Evolutionary conservation across 139 green algal genomes (phyloP).

Genomic region (Mesostigma viride): DNA sequence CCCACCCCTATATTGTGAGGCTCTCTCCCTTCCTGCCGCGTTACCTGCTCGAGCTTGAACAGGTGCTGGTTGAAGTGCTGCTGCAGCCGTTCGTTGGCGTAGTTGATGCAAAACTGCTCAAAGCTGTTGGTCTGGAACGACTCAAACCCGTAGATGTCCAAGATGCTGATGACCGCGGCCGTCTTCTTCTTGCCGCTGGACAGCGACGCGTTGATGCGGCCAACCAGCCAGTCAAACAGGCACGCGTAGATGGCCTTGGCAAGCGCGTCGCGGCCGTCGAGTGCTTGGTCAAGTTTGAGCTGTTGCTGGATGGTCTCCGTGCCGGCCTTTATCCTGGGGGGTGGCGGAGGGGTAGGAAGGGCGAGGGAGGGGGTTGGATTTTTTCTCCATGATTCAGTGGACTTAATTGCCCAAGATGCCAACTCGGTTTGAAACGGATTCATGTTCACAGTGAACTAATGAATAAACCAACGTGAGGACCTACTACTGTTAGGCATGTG

Average conservation of each 20-base stretch:
- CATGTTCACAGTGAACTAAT: too few species aligned
- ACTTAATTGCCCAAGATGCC: too few species aligned
- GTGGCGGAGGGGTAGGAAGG: too few species aligned
- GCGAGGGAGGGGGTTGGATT: too few species aligned
- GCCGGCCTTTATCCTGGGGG: slow-evolving; percentile 46
- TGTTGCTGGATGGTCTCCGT: slow-evolving; percentile 59
- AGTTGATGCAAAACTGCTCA: slow-evolving; percentile 42
- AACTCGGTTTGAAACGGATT: too few species aligned
- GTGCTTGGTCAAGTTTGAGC: slow-evolving; percentile 47
- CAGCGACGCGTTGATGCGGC: slow-evolving; percentile 23
- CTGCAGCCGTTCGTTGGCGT: slow-evolving; percentile 37
- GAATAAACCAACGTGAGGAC: too few species aligned
- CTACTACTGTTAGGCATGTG: too few species aligned
- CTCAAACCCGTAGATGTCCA: slow-evolving; percentile 43
- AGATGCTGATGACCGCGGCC: slow-evolving; percentile 16
- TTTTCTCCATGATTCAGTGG: too few species aligned
- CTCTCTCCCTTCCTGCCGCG: too few species aligned
- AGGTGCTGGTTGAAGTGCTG: slow-evolving; percentile 36
- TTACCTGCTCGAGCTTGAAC: slow-evolving; percentile 33
- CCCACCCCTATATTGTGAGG: too few species aligned
- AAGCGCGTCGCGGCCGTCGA: slow-evolving; percentile 44
- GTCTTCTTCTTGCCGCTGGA: neutral
- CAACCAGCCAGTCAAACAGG: slow-evolving; percentile 51
- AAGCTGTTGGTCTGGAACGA: slow-evolving; percentile 31
- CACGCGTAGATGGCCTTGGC: slow-evolving; percentile 47